Evolutionary conservation across 192 early-diverging fungal species (phyloP).

Genomic region (Lunasporangiospora selenospora): DNA sequence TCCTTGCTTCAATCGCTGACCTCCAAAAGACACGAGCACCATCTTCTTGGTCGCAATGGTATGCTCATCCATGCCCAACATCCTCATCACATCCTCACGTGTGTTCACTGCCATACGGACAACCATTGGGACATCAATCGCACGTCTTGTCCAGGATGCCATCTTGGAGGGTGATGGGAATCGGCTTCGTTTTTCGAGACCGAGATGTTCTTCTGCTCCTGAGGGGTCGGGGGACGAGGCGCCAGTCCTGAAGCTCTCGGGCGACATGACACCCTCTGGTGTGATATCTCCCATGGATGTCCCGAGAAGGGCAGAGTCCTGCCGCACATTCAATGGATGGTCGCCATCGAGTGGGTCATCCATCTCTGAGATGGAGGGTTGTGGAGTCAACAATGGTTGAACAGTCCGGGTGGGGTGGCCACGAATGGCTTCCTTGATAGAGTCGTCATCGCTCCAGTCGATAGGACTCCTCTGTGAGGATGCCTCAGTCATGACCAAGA

Average conservation of each 20-base stretch:
- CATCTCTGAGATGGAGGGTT: conserved; percentile 25
- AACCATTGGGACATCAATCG: conserved; percentile 63
- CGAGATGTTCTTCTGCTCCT: not conserved
- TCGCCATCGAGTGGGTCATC: conserved; percentile 20
- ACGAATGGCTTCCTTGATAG: not conserved
- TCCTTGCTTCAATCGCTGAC: conserved; percentile 55
- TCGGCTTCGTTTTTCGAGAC: not conserved
- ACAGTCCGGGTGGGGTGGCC: too few species aligned
- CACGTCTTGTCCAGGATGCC: conserved; percentile 24
- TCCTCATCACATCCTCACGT: conserved; percentile 48
- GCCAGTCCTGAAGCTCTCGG: conserved; percentile 14
- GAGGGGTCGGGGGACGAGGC: conserved; percentile 26
- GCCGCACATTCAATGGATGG: not conserved
- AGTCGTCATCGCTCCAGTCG: conserved; percentile 4
- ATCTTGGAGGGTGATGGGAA: not conserved
- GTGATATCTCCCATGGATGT: conserved; percentile 24
- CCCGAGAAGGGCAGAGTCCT: conserved; percentile 18
- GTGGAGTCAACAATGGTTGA: too few species aligned
- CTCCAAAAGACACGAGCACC: conserved; percentile 59
- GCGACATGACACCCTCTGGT: conserved; percentile 26
- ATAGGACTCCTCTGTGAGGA: not conserved
- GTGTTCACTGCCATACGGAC: conserved; percentile 51
- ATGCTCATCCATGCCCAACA: conserved; percentile 50
- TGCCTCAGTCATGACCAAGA: conserved; percentile 9
- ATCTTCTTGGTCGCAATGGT: conserved; percentile 56